Evolutionary conservation across 1,139 yeast genomes (phyloP).

Genomic region (Suhomyces yuchorum): DNA sequence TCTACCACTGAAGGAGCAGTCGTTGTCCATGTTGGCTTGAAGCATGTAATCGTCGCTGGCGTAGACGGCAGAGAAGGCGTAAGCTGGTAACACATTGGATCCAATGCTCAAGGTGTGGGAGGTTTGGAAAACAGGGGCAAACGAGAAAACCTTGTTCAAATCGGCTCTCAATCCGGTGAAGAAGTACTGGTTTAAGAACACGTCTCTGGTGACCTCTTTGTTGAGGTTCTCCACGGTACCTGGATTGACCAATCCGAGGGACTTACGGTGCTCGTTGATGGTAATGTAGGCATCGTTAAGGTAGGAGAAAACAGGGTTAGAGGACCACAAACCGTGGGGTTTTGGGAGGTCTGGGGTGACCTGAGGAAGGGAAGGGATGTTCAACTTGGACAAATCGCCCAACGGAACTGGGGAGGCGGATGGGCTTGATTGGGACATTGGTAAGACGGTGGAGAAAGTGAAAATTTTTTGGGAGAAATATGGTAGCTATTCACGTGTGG

Average conservation of each 20-base stretch:
- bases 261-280: constrained; percentile 75
- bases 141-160: constrained; percentile 84
- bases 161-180: constrained; percentile 98
- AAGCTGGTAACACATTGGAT: constrained; percentile 83
- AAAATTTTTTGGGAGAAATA: constrained; percentile 7
- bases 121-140: constrained; percentile 96
- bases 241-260: constrained; percentile 84
- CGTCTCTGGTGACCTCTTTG: constrained; percentile 93
- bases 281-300: constrained; percentile 75
- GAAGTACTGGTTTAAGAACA: constrained; percentile 83
- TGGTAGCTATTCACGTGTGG: background rate
- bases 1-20: constrained; percentile 83
- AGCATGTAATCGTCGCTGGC: constrained; percentile 84
- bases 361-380: constrained; percentile 59
- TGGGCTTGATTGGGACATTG: constrained; percentile 22
- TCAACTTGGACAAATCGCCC: constrained; percentile 56
- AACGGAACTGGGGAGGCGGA: constrained; percentile 38
- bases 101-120: constrained; percentile 94
- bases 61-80: constrained; percentile 87
- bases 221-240: constrained; percentile 93
- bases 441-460: constrained; percentile 3
- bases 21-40: constrained; percentile 92
- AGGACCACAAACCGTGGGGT: constrained; percentile 69
- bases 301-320: constrained; percentile 83
- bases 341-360: constrained; percentile 54